Conservation (phyloP, 2,329 filamentous ascomycete species). For the Cryoendolithus antarcticus region DNA sequence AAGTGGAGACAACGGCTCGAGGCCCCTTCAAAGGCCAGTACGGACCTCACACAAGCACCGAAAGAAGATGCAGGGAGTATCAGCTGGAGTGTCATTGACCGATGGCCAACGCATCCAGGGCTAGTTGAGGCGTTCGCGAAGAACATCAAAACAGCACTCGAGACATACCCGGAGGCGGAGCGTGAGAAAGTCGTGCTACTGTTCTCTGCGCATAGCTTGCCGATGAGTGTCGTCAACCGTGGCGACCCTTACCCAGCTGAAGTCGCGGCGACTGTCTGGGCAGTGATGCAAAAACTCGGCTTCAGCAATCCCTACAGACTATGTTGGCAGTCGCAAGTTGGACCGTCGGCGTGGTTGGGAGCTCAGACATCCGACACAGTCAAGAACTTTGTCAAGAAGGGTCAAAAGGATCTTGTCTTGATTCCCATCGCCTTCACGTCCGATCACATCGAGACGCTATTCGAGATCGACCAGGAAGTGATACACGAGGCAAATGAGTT, state of each 20-base stretch:
- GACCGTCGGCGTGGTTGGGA: conserved; percentile 87
- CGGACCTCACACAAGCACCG: conserved; percentile 31
- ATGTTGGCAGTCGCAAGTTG: conserved; percentile 97
- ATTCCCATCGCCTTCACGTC: conserved; percentile 96
- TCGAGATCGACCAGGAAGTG: conserved; percentile 86
- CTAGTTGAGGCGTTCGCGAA: conserved; percentile 83
- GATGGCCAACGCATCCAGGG: conserved; percentile 87
- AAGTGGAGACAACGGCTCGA: conserved; percentile 87
- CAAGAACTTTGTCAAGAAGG: conserved; percentile 76
- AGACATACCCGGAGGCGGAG: conserved; percentile 70
- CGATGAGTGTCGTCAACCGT: conserved; percentile 95
- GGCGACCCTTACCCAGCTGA: conserved; percentile 92
- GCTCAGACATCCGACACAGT: conserved; percentile 87
- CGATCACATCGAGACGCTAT: conserved; percentile 97
- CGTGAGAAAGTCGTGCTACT: conserved; percentile 72
- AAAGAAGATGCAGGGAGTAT: conserved; percentile 56
- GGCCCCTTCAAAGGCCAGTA: conserved; percentile 16
- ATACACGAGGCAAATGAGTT: conserved; percentile 72
- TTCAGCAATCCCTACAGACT: conserved; percentile 86
- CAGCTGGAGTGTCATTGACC: conserved; percentile 93
- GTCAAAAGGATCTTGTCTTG: conserved; percentile 78
- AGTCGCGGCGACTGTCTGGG: conserved; percentile 88
- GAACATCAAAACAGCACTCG: conserved; percentile 78
- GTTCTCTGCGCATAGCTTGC: conserved; percentile 84
- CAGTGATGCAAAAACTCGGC: conserved; percentile 84